Percentiles rank a stretch among this genome's conserved stretches.
phyloP scores from a whole-genome alignment of 345 rosid species.

The Turritis glabra region DNA sequence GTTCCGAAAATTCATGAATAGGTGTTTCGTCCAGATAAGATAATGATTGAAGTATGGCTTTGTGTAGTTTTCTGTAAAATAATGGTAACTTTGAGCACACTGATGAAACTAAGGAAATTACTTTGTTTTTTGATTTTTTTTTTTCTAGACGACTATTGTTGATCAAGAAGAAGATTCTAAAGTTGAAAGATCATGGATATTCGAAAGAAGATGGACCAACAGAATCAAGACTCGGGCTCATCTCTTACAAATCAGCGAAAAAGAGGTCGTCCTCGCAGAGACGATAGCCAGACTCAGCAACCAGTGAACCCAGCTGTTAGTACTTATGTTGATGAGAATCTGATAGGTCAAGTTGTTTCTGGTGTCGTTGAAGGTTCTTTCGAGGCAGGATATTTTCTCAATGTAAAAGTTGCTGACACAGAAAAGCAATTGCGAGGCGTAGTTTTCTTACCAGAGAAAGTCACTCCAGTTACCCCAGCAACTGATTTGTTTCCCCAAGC shows the following conservation, averaged over 20 bases:
- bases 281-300: constrained; percentile 39
- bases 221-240: constrained; percentile 39
- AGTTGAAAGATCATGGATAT: background rate
- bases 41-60: background rate
- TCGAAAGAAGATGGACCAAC: constrained; percentile 42
- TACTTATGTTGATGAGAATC: constrained; percentile 26
- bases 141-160: background rate
- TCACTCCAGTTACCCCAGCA: constrained; percentile 52
- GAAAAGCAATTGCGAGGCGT: constrained; percentile 62
- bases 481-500: constrained; percentile 76
- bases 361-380: constrained; percentile 79
- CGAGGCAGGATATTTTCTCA: constrained; percentile 71
- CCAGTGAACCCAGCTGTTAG: constrained; percentile 26
- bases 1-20: background rate
- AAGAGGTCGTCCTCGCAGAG: constrained; percentile 65
- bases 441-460: constrained; percentile 57
- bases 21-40: background rate
- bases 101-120: background rate
- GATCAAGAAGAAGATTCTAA: constrained; percentile 19
- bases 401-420: constrained; percentile 54
- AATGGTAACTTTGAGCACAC: background rate
- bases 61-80: background rate
- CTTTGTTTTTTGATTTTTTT: background rate
- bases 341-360: constrained; percentile 64
- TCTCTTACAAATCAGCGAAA: constrained; percentile 46